Evolutionary conservation across 1,284 basidiomycete genomes (phyloP), one percentile per base, ranked within the genome.

Genomic region (Chondrostereum purpureum): DNA sequence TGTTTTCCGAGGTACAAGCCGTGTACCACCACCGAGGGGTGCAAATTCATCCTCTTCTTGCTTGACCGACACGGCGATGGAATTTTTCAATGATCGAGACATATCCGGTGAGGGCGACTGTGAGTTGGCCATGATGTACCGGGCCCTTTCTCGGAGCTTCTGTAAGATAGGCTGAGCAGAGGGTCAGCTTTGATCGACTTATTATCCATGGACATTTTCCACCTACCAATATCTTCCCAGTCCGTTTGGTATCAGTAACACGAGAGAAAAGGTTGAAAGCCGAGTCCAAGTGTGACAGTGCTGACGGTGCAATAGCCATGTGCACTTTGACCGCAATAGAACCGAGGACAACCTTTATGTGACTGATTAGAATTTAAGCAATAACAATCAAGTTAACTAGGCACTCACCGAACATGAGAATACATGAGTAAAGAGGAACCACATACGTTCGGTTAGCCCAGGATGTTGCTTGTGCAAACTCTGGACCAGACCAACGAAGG

Each of bases 381-480:
- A 43, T 17, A 21, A 41, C 24, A 43, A 17, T 33, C 4, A 24
- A 14, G 22, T 22, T 48, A 41, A 22, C 39, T 12, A 13, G 8
- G 23, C 8, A 61, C 73, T 54, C 60, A 84, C 82, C 23, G 81
- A 72, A 55, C 81, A 83, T 5, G 82, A 84, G 57, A 85, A 85
- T 4, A 83, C 78, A 57, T 84, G 80, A 3, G 79, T 81, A 53
- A 83, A 83, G 43, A 82, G 62, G 59, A 83, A 83, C 79, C 80
- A 84, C 73, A 81, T 76, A 37, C 82, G 70, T 56, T 83, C 80
- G 5, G 79, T 78, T 45, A 84, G 62, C 12, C 58, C 61, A 22
- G 79, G 78, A 48, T 82, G 74, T 52, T 81, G 79, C 46, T 78
- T 78, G 60, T 75, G 78, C 40, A 82, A 59, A 53, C 78, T 82